Evolutionary conservation across 768 basidiomycete genomes (phyloP).

Genomic region (Dacryopinax spathularia): DNA sequence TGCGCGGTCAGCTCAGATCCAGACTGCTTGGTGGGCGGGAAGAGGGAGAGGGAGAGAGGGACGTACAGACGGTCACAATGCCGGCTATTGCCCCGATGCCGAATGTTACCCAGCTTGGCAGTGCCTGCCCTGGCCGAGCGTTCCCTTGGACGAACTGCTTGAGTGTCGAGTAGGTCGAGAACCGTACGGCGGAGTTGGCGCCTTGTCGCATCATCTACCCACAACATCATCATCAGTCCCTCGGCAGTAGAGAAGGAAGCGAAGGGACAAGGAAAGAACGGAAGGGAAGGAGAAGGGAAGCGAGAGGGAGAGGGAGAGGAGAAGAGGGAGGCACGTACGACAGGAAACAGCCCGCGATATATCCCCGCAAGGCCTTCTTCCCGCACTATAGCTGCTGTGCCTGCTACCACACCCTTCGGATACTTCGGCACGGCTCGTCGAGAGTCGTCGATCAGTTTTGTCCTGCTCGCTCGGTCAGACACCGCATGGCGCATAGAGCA

Average conservation of each 20-base stretch:
- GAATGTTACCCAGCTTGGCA: slow-evolving; percentile 83
- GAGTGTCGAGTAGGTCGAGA: slow-evolving; percentile 86
- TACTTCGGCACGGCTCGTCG: slow-evolving; percentile 74
- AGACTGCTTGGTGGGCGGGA: too few species aligned
- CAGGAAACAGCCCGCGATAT: slow-evolving; percentile 86
- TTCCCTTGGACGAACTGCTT: slow-evolving; percentile 87
- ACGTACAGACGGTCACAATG: slow-evolving; percentile 79
- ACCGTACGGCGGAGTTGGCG: slow-evolving; percentile 90
- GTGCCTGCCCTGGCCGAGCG: slow-evolving; percentile 62
- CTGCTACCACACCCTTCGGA: slow-evolving; percentile 65
- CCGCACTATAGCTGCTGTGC: slow-evolving; percentile 60
- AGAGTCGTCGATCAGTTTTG: slow-evolving; percentile 91
- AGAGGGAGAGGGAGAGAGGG: background rate
- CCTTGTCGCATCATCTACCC: slow-evolving; percentile 90
- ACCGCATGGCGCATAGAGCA: background rate
- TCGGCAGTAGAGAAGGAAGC: background rate
- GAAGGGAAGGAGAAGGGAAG: too few species aligned
- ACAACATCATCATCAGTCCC: background rate
- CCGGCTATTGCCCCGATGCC: slow-evolving; percentile 89
- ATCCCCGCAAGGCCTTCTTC: slow-evolving; percentile 67
- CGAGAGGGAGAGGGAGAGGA: background rate
- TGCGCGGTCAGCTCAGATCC: background rate
- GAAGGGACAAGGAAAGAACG: background rate
- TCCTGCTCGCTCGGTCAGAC: slow-evolving; percentile 36
- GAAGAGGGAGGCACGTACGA: slow-evolving; percentile 56